Percentiles rank a stretch among this genome's conserved stretches.
Conservation (phyloP, 2,329 filamentous ascomycete genomes). For the Cladorrhinum sp. region DNA sequence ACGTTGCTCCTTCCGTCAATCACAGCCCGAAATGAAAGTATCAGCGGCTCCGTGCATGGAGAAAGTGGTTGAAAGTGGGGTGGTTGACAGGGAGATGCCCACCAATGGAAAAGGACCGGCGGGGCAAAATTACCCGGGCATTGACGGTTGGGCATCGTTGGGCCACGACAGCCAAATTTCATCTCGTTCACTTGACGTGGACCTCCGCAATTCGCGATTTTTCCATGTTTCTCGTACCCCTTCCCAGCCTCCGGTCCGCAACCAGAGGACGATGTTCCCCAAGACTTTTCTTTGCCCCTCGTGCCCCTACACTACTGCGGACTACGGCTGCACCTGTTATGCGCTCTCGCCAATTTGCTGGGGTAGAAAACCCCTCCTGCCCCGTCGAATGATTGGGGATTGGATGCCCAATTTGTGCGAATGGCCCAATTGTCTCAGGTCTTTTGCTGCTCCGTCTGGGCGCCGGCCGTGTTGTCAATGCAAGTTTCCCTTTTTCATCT, state of each 20-base stretch:
- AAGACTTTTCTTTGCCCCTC: no score
- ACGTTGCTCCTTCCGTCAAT: constrained; percentile 18
- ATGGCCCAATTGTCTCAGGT: constrained; percentile 7
- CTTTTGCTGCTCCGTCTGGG: no score
- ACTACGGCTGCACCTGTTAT: background rate
- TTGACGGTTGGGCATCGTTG: constrained; percentile 27
- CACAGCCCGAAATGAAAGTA: constrained; percentile 19
- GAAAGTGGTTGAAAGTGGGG: constrained; percentile 1
- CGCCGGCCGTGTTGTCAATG: no score
- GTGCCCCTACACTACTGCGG: background rate
- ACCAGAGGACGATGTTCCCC: background rate
- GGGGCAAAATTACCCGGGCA: constrained; percentile 4
- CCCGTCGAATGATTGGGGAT: background rate
- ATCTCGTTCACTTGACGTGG: constrained; percentile 19
- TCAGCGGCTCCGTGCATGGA: constrained; percentile 25
- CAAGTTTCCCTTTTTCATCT: constrained; percentile 5
- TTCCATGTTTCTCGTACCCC: background rate
- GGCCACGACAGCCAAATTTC: constrained; percentile 20
- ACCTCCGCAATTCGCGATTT: constrained; percentile 23
- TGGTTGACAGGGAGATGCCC: background rate
- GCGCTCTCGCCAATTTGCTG: no score
- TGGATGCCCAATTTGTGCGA: constrained; percentile 10
- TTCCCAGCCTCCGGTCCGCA: constrained; percentile 8
- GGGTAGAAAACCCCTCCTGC: background rate
- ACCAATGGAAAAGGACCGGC: constrained; percentile 18